These are phyloP conservation scores for Carex cristatella DNA, from an alignment of 176 grass and related monocot genomes.

Conservation along the genomic window DNA sequence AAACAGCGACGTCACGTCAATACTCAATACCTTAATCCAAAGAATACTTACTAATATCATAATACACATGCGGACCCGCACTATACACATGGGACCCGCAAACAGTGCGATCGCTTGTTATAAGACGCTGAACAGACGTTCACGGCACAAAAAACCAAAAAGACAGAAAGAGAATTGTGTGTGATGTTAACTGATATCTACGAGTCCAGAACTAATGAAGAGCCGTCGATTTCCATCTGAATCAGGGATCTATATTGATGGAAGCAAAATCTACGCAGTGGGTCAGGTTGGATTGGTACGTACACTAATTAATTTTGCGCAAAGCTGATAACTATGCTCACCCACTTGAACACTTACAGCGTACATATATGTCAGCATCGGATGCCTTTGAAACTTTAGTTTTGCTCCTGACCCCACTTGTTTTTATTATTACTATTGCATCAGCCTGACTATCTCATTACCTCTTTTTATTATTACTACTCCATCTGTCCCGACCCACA, in stretches of 20 bases:
- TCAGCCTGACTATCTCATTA: background rate
- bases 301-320: background rate
- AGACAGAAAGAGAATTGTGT: background rate
- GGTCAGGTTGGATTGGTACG: background rate
- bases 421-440: background rate
- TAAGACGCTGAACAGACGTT: background rate
- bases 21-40: no score
- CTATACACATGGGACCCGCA: background rate
- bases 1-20: no score
- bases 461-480: background rate
- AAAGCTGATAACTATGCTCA: background rate
- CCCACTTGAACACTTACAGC: background rate
- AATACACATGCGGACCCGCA: background rate
- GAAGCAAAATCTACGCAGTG: slow-evolving; percentile 29
- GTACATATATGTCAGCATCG: background rate
- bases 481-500: background rate
- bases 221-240: slow-evolving; percentile 33
- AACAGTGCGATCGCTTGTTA: background rate
- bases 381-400: slow-evolving; percentile 17
- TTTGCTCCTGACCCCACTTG: background rate
- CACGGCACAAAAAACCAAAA: background rate
- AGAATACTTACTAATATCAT: no score
- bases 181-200: background rate
- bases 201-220: slow-evolving; percentile 4
- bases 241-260: slow-evolving; percentile 29